Evolutionary conservation across 805 yeast genomes (phyloP), one percentile per base, ranked within the genome.

Genomic region (Kluyveromyces aestuarii): DNA sequence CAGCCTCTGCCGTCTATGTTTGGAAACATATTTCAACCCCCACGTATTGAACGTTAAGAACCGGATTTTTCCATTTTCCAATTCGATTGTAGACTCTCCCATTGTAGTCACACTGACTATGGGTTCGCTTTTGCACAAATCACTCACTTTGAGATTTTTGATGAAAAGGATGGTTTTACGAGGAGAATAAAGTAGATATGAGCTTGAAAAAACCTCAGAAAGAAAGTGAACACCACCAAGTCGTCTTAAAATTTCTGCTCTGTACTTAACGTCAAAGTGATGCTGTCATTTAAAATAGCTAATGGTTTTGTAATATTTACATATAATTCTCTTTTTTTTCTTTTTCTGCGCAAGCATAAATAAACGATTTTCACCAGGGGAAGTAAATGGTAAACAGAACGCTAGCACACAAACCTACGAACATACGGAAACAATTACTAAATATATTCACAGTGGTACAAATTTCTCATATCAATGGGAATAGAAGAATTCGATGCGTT

Each of bases 1-100:
- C 33, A 93, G 70, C 37, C 99, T 73, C 53, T 73, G 74, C 36
- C 68, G 64, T 30, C 99, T 71, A 51, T 67, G 67, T 58, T 82
- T 84, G n/a, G 96, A 81, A 2, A 93, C 85, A 58, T 67, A 83
- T 59, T 88, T 89, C 51, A 93, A 71, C 1, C 99, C 99, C 97
- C 96, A 88, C 1, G 84, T 80, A 62, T 86, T 86, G 62, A 83
- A 77, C 0, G 93, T 84, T 27, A 86, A 70, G 37, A 86, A 69
- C 52, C 70, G 77, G 16, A 82, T 57, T 11, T 48, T 49, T 8
- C 40, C 41, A 36, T 40, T 37, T n/a, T 43, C 39, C 36, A 8
- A 18, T 16, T 27, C 39, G 7, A 2, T 19, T 13, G 18, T 27
- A 14, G 45, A 33, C 16, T 43, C 38, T 6, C 21, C 21, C 45